These are phyloP conservation scores for Closterium sp. DNA, from an alignment of 139 green algal species.

Conservation along the genomic window DNA sequence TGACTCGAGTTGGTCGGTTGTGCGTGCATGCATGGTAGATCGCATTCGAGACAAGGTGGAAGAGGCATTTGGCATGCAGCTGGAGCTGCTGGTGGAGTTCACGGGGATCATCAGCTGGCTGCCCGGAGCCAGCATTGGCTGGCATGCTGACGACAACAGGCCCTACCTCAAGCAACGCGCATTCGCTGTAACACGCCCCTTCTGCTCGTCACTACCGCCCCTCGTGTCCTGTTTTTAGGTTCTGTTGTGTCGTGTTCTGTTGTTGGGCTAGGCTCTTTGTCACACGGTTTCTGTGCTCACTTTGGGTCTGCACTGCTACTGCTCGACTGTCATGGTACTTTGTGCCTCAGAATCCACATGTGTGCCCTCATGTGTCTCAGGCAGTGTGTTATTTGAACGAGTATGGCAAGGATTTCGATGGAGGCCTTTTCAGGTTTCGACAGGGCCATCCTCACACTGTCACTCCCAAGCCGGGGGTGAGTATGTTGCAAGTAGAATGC, in stretches of 20 bases:
- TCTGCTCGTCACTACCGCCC: not conserved
- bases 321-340: not conserved
- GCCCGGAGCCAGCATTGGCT: conserved; percentile 35
- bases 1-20: not conserved
- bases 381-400: conserved; percentile 45
- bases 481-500: conserved; percentile 7
- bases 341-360: not conserved
- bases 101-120: conserved; percentile 49
- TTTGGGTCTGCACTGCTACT: not conserved
- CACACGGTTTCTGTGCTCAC: not conserved
- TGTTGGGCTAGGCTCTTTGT: not conserved
- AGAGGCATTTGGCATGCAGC: conserved; percentile 9
- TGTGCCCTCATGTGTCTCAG: not conserved
- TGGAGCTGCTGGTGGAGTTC: conserved; percentile 46
- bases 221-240: not conserved
- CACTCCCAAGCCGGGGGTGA: conserved; percentile 18
- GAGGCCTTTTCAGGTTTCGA: conserved; percentile 39
- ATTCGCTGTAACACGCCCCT: not conserved
- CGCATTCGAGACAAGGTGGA: conserved; percentile 40
- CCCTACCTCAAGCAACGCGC: conserved; percentile 43
- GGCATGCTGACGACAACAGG: conserved; percentile 49
- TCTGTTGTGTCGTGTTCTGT: not conserved
- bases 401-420: conserved; percentile 37
- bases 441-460: conserved; percentile 30
- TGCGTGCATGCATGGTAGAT: conserved; percentile 14